Evolutionary conservation across 2,329 filamentous ascomycete species (phyloP), one percentile per base, ranked within the genome.

Genomic region (Neofusicoccum umdonicola): DNA sequence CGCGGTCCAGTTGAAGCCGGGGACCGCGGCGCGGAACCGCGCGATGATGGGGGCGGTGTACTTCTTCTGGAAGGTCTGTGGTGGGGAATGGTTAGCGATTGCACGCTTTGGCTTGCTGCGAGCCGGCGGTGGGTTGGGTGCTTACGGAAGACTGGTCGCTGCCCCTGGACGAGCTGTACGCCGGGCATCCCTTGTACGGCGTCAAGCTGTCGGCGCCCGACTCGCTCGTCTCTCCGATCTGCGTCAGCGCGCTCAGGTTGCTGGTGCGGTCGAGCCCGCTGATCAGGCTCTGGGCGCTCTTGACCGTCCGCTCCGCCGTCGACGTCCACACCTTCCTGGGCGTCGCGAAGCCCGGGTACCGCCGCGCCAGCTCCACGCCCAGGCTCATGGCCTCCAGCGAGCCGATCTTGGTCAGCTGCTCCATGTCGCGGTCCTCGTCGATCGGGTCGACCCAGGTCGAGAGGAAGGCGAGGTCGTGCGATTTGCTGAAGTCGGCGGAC

Each of bases 161-260:
- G 2, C 87, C 87, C 3, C 80, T 79, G 2, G 83, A 83, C 1
- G 81, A 81, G 50, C 83, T 86, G 73, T 89, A 90, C 12, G 83
- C 85, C 12, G 87, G 85, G 69, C 88, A 90, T 44, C 82, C 82
- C 71, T 86, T 84, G 75, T 90, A 89, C 0, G 87, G 87, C 1
- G 88, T 90, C 68, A 89, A 74, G 52, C 80, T 82, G 70, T 89
- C 80, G 8, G 87, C 87, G 17, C 87, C 87, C 2, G 82, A 77
- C 66, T 87, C 78, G 64, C 84, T 71, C 19, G 82, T 82, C 72
- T 89, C 87, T 67, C 82, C 82, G 60, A 89, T 77, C 68, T 79
- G 79, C 50, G 86, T 80, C 7, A 87, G 79, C 52, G 84, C 76
- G 66, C 87, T 87, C 58, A 78, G 77, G 66, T 83, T 81, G 68